Percentiles rank a stretch among this genome's conserved stretches.
Evolutionary conservation across 2,329 filamentous ascomycete genomes (phyloP).

Genomic region (Botryosphaeria dothidea): DNA sequence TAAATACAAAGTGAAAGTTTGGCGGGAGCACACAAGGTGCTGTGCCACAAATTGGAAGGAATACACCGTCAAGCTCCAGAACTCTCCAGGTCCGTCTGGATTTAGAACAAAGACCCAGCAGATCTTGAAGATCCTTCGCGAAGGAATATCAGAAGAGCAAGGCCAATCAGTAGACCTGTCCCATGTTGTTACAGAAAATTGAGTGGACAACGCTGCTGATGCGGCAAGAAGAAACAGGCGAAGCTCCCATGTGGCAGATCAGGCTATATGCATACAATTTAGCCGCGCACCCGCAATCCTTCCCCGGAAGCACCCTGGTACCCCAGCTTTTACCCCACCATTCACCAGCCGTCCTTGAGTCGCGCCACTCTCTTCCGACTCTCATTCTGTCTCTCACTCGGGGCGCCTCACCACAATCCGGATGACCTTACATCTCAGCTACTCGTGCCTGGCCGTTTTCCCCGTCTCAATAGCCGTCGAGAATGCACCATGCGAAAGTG

Average conservation of each 20-base stretch:
- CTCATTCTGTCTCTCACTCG: background rate
- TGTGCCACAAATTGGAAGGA: background rate
- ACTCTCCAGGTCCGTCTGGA: background rate
- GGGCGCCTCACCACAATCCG: background rate
- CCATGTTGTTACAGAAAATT: background rate
- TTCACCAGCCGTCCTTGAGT: background rate
- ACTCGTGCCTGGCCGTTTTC: background rate
- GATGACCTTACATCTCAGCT: background rate
- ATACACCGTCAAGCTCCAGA: background rate
- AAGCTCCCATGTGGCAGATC: constrained; percentile 13
- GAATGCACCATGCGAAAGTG: too few species aligned
- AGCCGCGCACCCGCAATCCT: constrained; percentile 13
- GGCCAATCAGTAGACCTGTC: background rate
- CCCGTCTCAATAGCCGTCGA: background rate
- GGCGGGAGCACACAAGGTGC: too few species aligned
- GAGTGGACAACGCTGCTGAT: background rate
- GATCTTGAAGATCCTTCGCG: background rate
- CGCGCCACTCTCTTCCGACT: constrained; percentile 7
- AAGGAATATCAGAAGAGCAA: background rate
- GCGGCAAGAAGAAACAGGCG: background rate
- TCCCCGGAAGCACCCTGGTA: constrained; percentile 2
- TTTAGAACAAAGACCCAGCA: background rate
- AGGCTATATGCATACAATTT: constrained; percentile 13
- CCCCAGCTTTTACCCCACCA: constrained; percentile 17
- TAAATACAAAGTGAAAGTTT: too few species aligned